Evolutionary conservation across 352 stramenopile genomes (phyloP), one percentile per base, ranked within the genome.

Genomic region (Pythium phragmiticola): DNA sequence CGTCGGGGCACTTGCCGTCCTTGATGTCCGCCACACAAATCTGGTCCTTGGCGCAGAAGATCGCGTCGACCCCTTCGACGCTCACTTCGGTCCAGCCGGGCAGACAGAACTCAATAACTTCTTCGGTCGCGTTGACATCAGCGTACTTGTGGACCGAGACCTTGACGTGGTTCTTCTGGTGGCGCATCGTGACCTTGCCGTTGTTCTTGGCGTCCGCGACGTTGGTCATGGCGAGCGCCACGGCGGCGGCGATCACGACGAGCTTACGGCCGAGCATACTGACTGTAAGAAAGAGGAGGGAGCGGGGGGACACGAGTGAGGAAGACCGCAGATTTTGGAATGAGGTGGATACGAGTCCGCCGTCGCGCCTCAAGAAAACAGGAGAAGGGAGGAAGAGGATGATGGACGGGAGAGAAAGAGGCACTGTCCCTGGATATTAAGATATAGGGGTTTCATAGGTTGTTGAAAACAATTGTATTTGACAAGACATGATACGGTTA

Each of bases 101-200:
- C n/a, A 49, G 12, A 21, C 52, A 47, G 11, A 37, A 4, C 34
- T 58, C 39, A 16, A 57, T 39, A 17, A 34, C 11, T 28, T 60
- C 53, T 12, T 51, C 39, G 36, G 34, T 34, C 36, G 42, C 46
- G 1, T 61, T 46, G 4, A 51, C 48, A 1, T 50, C 63, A 0
- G 68, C 65, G 17, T 60, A 28, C 7, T 75, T 57, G 28, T 58
- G 61, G 43, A 65, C 57, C 9, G 45, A 48, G 17, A 72, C 63
- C 13, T 63, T 60, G 37, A 85, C 75, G 34, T 70, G 73, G 37
- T 69, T 63, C 8, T 70, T 65, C 8, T 68, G 30, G 9, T 19
- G 33, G 33, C 17, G 30, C 16, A 57, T 12, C 3, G 16, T 12
- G 23, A 39, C 47, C 51, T 48, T 61, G 51, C 37, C 26, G 26